Conservation (phyloP, 2,329 filamentous ascomycete species). For the Lomentospora prolificans region DNA sequence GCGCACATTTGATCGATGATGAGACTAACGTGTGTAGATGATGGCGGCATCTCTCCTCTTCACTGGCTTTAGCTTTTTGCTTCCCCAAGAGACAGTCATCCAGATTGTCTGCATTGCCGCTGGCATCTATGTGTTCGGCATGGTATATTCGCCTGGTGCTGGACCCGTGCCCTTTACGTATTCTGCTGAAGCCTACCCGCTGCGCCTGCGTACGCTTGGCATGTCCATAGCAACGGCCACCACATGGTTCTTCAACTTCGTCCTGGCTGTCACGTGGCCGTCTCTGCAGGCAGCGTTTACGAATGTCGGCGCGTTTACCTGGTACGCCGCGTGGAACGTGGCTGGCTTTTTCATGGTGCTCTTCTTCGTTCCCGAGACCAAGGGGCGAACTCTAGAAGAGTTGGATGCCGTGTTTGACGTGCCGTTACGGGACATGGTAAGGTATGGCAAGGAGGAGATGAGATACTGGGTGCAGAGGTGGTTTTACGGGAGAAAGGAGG, state of each 20-base stretch:
- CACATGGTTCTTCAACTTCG: constrained; percentile 35
- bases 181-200: constrained; percentile 55
- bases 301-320: constrained; percentile 36
- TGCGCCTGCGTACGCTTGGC: constrained; percentile 51
- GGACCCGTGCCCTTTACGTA: constrained; percentile 57
- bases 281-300: constrained; percentile 31
- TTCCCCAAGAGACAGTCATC: constrained; percentile 23
- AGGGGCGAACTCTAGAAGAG: constrained; percentile 34
- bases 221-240: constrained; percentile 50
- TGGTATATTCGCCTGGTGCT: constrained; percentile 49
- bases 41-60: constrained; percentile 45
- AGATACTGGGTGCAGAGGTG: constrained; percentile 1
- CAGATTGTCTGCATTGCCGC: constrained; percentile 34
- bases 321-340: constrained; percentile 39
- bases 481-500: constrained; percentile 1
- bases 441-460: constrained; percentile 1
- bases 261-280: constrained; percentile 35
- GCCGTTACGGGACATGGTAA: constrained; percentile 4
- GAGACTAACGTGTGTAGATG: constrained; percentile 19
- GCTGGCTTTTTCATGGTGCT: constrained; percentile 33
- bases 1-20: not conserved
- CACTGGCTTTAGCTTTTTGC: constrained; percentile 36
- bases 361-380: constrained; percentile 32
- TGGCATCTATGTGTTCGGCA: constrained; percentile 38
- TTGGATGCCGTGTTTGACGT: constrained; percentile 25